Evolutionary conservation across 345 rosid genomes (phyloP), one percentile per base, ranked within the genome.

Genomic region (Clarkia xantiana): DNA sequence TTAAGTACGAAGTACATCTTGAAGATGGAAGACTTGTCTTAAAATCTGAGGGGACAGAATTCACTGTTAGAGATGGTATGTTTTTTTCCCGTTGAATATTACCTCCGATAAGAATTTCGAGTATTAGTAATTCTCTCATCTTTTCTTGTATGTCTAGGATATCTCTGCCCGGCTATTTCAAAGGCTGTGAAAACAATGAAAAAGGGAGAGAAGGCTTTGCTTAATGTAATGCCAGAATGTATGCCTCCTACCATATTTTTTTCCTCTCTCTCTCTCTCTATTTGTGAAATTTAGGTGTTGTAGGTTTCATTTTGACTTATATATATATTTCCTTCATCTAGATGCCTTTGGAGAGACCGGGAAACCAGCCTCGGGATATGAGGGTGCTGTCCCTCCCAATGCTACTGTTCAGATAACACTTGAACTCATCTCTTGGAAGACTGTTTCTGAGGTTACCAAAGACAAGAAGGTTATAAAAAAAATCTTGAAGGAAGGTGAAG

Each of bases 401-500:
- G 57, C 52, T 45, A 39, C 18, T 48, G 57, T 59, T 41, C 45
- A 59, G 29, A 38, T 59, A 12, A 52, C 56, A 42, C 51, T 59
- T 0, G 57, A 59, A 47, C 15, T 59, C 43, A 38, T 52, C 38
- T 52, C 62, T 40, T 58, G 62, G 62, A 58, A 58, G 36, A 49
- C 62, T 8, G 62, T 58, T 14, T 42, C 55, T 18, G 63, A 59
- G 13, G 47, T 59, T 8, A 59, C 57, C 14, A 51, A 36, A 17
- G 57, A 59, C 57, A 59, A 59, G 34, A 59, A 59, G 39, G 63
- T 59, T 34, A 10, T 59, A 40, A 59, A 59, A 42, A 59, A 59
- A 42, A 59, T 6, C 12, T 45, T 59, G 63, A 59, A 52, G 56
- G 63, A 59, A 40, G 63, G 63, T 14, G 63, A 59, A 47, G 63